Base-by-base conservation (phyloP, 352 stramenopile species). In the Pelagophyceae sp. region DNA sequence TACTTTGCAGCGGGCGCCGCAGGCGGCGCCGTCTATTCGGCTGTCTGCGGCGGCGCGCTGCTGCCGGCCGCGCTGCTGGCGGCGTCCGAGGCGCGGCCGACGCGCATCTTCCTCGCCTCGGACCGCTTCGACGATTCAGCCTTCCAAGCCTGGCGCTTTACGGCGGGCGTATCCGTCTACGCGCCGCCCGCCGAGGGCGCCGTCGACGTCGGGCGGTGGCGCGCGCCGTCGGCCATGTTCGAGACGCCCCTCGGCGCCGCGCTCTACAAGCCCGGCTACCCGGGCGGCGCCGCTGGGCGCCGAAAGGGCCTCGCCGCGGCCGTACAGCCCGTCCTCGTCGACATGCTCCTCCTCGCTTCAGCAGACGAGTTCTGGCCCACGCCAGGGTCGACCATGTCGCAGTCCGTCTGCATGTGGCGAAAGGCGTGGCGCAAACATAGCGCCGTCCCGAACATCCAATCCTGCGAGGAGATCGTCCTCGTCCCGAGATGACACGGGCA, bases 301-400 rank as follows among this genome's bases (percentile, higher is more conserved):
- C 67, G 67, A 0, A 0, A 1, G 15, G 67, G 35, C 33, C 67
- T 74, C 35, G 19, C 2, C 2, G 25, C 11, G 23, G 20, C 20
- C 17, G 67, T 74, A 33, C 15, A 31, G 67, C 67, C 67, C 67
- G 67, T 74, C 17, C 67, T 74, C 33, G 6, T 74, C 67, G 67
- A 74, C 67, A 74, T 74, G 67, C 67, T 74, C 35, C 67, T 74
- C 35, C 17, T 37, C 35, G 67, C 37, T 2, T n/a, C 1, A 2
- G 67, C 67, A 1, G 35, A 1, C 17, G 3, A 2, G 17, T 74
- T 74, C 38, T 74, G 33, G 35, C 67, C 67, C 35, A 74, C 67
- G 35, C 67, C 67, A 19, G 67, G 67, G 20, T 74, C 67, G 35
- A 74, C 67, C 67, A 74, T 74, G 67, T 74, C 67, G 15, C 67